Evolutionary conservation across 805 yeast genomes (phyloP), one percentile per base, ranked within the genome.

Genomic region (Limtongia smithiae): DNA sequence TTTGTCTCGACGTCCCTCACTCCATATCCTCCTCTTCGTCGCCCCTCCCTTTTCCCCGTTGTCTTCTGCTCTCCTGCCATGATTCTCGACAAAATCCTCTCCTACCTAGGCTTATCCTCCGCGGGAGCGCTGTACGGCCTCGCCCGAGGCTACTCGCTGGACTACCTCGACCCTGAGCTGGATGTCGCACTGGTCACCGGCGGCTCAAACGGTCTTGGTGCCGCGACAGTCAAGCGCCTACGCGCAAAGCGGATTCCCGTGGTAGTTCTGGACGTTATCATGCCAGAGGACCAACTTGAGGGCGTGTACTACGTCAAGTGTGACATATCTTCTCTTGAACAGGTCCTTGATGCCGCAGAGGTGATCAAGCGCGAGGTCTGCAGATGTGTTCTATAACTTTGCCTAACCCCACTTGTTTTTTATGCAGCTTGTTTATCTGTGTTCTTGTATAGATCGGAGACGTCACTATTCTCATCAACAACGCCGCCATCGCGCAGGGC

Each of bases 161-260:
- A n/a, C 24, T 50, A 27, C 20, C 47, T 54, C 14, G 58, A 54
- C 36, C 58, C 58, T n/a, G 56, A 43, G 41, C 30, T 54, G 2
- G 94, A 85, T 60, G 71, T 83, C 12, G 84, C 81, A 0, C 66
- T 89, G 3, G 71, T 90, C 18, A 90, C 97, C 0, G 97, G 97
- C 0, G 97, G 97, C 0, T 63, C 78, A 2, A 70, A 79, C 0
- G 97, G 97, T 0, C 71, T 91, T 11, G 97, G 97, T 0, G 70
- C 69, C 35, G 84, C 80, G 54, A 55, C 90, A 3, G 87, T 75
- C 0, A 55, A 58, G 14, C 61, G 62, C 21, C 74, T 90, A 49
- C 65, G 68, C 5, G 59, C 57, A 7, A 63, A 68, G n/a, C 72
- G 71, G 0, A 75, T 79, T 4, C 74, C 66, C 22, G 83, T 86